Percentiles rank a stretch among this genome's conserved stretches.
Evolutionary conservation across 2,329 filamentous ascomycete genomes (phyloP).

Genomic region (Cladosporium sphaerospermum): DNA sequence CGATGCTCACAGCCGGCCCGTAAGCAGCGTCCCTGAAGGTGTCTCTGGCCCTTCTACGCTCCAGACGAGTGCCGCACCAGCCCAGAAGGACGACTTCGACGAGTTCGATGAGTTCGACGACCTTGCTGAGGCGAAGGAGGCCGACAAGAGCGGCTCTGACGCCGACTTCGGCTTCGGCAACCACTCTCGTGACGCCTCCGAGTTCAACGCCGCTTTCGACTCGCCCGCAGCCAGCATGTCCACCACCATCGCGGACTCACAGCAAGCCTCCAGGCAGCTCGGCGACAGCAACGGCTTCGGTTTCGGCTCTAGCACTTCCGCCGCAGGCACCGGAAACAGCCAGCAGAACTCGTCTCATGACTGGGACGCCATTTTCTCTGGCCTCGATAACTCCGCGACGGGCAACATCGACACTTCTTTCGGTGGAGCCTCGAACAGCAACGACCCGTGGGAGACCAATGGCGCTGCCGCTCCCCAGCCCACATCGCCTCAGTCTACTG

Average conservation of each 20-base stretch:
- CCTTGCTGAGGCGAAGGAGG: slow-evolving; percentile 77
- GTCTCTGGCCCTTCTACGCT: slow-evolving; percentile 11
- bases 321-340: slow-evolving; percentile 16
- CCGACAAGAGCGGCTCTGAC: slow-evolving; percentile 64
- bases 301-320: slow-evolving; percentile 14
- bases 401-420: slow-evolving; percentile 23
- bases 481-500: slow-evolving; percentile 10
- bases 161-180: slow-evolving; percentile 59
- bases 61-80: slow-evolving; percentile 15
- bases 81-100: slow-evolving; percentile 52
- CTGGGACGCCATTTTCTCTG: slow-evolving; percentile 92
- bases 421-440: neutral
- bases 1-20: slow-evolving; percentile 25
- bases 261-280: slow-evolving; percentile 31
- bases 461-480: slow-evolving; percentile 15
- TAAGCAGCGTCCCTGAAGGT: slow-evolving; percentile 22
- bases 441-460: slow-evolving; percentile 25
- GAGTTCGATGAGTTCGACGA: slow-evolving; percentile 80
- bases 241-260: slow-evolving; percentile 38
- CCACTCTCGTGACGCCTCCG: slow-evolving; percentile 57
- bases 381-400: slow-evolving; percentile 52
- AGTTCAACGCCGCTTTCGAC: slow-evolving; percentile 79
- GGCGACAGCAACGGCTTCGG: slow-evolving; percentile 22
- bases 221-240: slow-evolving; percentile 49
- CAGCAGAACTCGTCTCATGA: slow-evolving; percentile 57